Evolutionary conservation across 768 basidiomycete genomes (phyloP).

Genomic region (Amanita phalloides): DNA sequence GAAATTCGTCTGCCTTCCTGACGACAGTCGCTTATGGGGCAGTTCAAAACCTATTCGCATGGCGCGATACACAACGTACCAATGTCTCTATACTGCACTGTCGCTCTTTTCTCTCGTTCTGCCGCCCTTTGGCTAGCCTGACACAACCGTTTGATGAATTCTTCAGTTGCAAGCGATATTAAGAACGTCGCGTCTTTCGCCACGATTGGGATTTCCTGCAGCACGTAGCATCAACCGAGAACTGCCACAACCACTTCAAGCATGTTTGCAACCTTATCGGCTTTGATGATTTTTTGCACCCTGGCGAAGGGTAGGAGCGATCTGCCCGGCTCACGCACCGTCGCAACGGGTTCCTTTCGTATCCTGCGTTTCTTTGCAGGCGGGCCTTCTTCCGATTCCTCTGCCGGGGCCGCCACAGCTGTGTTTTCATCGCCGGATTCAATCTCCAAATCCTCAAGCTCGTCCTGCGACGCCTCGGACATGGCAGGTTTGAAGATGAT

Average conservation of each 20-base stretch:
- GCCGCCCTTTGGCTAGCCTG: slow-evolving; percentile 66
- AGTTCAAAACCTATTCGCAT: neutral
- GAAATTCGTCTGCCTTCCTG: slow-evolving; percentile 61
- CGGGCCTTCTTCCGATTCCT: neutral
- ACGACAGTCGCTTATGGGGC: slow-evolving; percentile 42
- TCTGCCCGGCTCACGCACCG: slow-evolving; percentile 41
- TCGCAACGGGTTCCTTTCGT: slow-evolving; percentile 14
- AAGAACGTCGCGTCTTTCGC: slow-evolving; percentile 71
- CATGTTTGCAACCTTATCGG: slow-evolving; percentile 51
- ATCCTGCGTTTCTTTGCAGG: slow-evolving; percentile 3
- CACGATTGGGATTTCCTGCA: slow-evolving; percentile 65
- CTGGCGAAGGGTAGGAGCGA: slow-evolving; percentile 66
- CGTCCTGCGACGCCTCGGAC: slow-evolving; percentile 7
- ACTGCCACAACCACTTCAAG: neutral
- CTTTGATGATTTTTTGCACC: slow-evolving; percentile 79
- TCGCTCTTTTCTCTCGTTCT: slow-evolving; percentile 58
- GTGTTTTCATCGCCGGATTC: slow-evolving; percentile 8
- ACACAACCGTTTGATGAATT: slow-evolving; percentile 70
- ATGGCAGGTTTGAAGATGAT: slow-evolving; percentile 7
- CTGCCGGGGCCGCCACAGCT: neutral
- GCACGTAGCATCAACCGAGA: neutral
- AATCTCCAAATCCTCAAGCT: slow-evolving; percentile 6
- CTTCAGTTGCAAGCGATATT: slow-evolving; percentile 78
- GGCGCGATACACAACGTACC: slow-evolving; percentile 32
- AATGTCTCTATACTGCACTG: slow-evolving; percentile 70